These are phyloP conservation scores for Jamesozyma gamospora DNA, from an alignment of 805 yeast species.

Conservation along the genomic window DNA sequence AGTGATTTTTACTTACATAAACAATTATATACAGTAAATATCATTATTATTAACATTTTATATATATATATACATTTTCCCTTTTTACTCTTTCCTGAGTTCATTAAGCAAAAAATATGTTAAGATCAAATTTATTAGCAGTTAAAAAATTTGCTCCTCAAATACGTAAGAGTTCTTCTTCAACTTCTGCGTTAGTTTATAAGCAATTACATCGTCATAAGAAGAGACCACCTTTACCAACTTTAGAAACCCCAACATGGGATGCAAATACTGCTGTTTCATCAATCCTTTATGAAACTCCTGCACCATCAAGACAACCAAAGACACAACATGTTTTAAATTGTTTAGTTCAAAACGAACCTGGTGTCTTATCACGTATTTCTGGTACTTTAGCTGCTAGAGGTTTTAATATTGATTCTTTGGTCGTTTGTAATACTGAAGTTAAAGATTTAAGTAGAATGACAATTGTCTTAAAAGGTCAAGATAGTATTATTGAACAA, in stretches of 20 bases:
- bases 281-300: slow-evolving; percentile 90
- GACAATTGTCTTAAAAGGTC: slow-evolving; percentile 92
- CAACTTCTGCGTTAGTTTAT: slow-evolving; percentile 91
- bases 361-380: slow-evolving; percentile 89
- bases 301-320: slow-evolving; percentile 43
- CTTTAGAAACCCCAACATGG: slow-evolving; percentile 88
- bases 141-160: too few species aligned
- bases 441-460: slow-evolving; percentile 90
- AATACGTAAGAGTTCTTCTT: slow-evolving; percentile 46
- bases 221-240: slow-evolving; percentile 83
- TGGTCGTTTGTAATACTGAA: slow-evolving; percentile 94
- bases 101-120: too few species aligned
- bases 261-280: slow-evolving; percentile 95
- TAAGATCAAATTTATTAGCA: too few species aligned
- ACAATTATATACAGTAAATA: too few species aligned
- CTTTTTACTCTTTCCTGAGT: too few species aligned
- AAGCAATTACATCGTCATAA: slow-evolving; percentile 82
- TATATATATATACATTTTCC: too few species aligned
- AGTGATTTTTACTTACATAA: too few species aligned
- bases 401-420: slow-evolving; percentile 95
- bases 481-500: slow-evolving; percentile 93
- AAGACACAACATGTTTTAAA: slow-evolving; percentile 82
- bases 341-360: slow-evolving; percentile 97
- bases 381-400: slow-evolving; percentile 96
- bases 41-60: too few species aligned